These are phyloP conservation scores for Poronia punctata DNA, from an alignment of 495 filamentous ascomycete genomes.

Conservation along the genomic window DNA sequence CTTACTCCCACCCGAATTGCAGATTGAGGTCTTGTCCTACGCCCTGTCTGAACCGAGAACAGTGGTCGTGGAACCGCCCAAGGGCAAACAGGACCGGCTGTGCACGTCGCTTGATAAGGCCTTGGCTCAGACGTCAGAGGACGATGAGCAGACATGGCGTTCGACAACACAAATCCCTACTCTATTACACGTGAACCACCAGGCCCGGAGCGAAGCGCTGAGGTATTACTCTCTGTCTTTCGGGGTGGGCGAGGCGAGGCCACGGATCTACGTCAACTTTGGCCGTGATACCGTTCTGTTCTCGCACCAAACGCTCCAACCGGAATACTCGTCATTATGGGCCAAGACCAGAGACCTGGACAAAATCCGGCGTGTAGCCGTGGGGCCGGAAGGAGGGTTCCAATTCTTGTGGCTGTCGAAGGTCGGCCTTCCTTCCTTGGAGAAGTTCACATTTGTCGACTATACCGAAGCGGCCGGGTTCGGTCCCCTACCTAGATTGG, in stretches of 20 bases:
- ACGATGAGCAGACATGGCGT: constrained; percentile 17
- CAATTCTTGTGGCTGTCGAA: constrained; percentile 21
- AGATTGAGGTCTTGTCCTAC: no score
- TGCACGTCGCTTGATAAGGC: constrained; percentile 23
- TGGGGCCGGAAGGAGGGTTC: constrained; percentile 23
- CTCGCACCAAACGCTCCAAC: constrained; percentile 16
- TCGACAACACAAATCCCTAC: constrained; percentile 23
- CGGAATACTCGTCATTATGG: constrained; percentile 20
- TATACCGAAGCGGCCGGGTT: constrained; percentile 16
- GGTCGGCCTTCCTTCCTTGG: constrained; percentile 13
- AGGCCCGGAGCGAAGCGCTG: constrained; percentile 28
- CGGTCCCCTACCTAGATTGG: constrained; percentile 15
- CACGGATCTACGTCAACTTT: constrained; percentile 29
- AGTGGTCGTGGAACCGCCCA: no score
- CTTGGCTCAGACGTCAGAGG: constrained; percentile 3
- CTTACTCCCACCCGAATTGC: no score
- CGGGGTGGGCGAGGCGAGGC: constrained; percentile 22
- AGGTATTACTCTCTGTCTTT: constrained; percentile 28
- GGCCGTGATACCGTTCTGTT: constrained; percentile 27
- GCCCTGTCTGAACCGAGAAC: no score
- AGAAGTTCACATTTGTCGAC: constrained; percentile 24
- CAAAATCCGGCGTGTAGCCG: constrained; percentile 17
- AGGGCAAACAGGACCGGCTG: no score
- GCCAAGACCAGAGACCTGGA: constrained; percentile 14
- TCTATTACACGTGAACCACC: constrained; percentile 27